Conservation (phyloP, 2,329 filamentous ascomycete species). For the Fusarium anguioides region DNA sequence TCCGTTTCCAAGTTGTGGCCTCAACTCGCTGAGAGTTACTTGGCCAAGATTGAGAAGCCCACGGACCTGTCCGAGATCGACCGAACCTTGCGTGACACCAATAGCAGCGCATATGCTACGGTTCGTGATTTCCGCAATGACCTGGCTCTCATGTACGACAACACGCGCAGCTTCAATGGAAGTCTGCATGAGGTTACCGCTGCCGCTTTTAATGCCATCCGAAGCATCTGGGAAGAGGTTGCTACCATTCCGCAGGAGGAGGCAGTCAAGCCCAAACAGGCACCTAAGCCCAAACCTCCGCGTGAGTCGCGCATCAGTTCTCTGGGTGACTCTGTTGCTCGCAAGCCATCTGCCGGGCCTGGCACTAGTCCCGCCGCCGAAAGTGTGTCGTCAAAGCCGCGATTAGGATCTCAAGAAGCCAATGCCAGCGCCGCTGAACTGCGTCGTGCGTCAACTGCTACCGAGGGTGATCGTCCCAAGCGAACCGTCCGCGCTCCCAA, state of each 20-base stretch:
- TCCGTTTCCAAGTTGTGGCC: constrained; percentile 83
- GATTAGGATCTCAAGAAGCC: constrained; percentile 32
- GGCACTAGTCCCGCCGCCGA: constrained; percentile 46
- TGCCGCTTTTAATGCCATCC: constrained; percentile 65
- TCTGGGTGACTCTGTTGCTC: constrained; percentile 41
- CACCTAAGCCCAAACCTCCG: constrained; percentile 54
- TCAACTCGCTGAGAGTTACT: constrained; percentile 78
- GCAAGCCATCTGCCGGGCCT: constrained; percentile 48
- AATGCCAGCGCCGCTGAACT: constrained; percentile 36
- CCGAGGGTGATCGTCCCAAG: constrained; percentile 84
- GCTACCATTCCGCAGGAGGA: constrained; percentile 62
- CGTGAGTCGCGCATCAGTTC: constrained; percentile 49
- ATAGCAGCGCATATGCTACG: constrained; percentile 66
- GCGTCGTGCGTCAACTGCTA: constrained; percentile 83
- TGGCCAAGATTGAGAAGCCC: constrained; percentile 75
- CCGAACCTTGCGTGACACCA: constrained; percentile 75
- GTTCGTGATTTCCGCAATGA: constrained; percentile 81
- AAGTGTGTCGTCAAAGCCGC: constrained; percentile 34
- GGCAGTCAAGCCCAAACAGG: constrained; percentile 66
- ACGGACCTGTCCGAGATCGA: constrained; percentile 91
- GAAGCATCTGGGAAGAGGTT: constrained; percentile 62
- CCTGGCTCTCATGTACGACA: constrained; percentile 80
- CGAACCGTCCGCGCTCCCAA: constrained; percentile 93
- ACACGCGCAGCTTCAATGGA: constrained; percentile 87
- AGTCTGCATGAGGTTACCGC: constrained; percentile 77